Base-by-base conservation (phyloP, 176 grass and related monocot species). In the Chloris gayana region DNA sequence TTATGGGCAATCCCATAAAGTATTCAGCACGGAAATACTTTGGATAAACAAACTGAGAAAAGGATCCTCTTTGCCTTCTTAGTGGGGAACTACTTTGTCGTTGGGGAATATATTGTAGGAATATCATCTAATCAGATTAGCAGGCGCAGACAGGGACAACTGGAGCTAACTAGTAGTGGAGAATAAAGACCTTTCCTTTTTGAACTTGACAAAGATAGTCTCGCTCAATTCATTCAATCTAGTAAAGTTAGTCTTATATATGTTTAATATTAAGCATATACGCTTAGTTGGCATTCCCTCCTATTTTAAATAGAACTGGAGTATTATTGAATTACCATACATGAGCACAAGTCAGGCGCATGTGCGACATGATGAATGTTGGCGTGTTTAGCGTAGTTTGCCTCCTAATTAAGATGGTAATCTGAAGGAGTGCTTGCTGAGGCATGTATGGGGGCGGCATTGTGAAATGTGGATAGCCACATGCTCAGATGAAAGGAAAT, bases 121-220 rank as follows among this genome's bases (percentile, higher is more conserved):
- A n/a, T n/a, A 44, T 25, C 26, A 47, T 76, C 77, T 76, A 81
- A 76, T 76, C 31, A 75, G 77, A 64, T 76, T 85, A 85, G 77
- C 33, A 49, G 30, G 31, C 15, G 75, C 42, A 73, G 74, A 81
- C 59, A 75, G 42, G 71, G 63, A 80, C 76, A 85, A 76, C 37
- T 35, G 25, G 65, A 76, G 82, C 77, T 76, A 83, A 80, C 81
- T 53, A 59, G 77, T 53, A 59, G 82, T 89, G 72, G 87, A 76
- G 87, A 80, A 85, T 76, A 85, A 89, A 89, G 87, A 80, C 45
- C 62, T 69, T 88, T 84, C 27, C 81, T 61, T 74, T 85, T 89
- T 76, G 24, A 65, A 81, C 22, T 45, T 73, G 29, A 31, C 29
- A 63, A 70, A 42, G 60, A 49, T n/a, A 38, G 41, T 70, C 50